Percentiles rank a stretch among this genome's conserved stretches.
Evolutionary conservation across 2,329 filamentous ascomycete species (phyloP).

Genomic region (Phaeosphaeriaceae sp.): DNA sequence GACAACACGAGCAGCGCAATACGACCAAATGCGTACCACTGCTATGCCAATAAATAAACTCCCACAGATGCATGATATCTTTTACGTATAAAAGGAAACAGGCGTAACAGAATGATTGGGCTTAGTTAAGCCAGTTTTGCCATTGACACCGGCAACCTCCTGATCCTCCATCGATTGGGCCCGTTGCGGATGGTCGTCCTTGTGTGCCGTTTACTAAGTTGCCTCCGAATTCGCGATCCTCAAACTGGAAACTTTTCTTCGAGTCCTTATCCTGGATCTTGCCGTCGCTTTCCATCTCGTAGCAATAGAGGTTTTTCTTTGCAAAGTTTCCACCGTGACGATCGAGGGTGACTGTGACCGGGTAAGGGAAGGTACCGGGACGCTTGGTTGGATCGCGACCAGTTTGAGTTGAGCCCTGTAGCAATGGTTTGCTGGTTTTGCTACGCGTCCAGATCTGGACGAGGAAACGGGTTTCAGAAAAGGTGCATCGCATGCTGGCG

Average conservation of each 20-base stretch:
- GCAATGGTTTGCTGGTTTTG: conserved; percentile 45
- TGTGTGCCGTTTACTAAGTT: conserved; percentile 58
- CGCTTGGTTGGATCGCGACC: conserved; percentile 53
- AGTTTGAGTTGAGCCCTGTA: conserved; percentile 39
- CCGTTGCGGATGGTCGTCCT: conserved; percentile 51
- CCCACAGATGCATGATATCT: conserved; percentile 14
- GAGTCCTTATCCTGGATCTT: conserved; percentile 48
- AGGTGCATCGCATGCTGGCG: conserved; percentile 62
- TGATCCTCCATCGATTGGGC: conserved; percentile 63
- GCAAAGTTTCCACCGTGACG: conserved; percentile 62
- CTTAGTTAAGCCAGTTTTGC: conserved; percentile 57
- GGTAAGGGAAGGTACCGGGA: conserved; percentile 67
- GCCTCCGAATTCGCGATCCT: conserved; percentile 60
- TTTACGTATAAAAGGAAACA: conserved; percentile 15
- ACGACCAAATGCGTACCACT: conserved; percentile 11
- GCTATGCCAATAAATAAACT: conserved; percentile 30
- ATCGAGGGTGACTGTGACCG: conserved; percentile 65
- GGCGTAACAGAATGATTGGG: not conserved
- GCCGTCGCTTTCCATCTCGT: conserved; percentile 58
- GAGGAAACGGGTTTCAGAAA: conserved; percentile 65
- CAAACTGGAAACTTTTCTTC: conserved; percentile 57
- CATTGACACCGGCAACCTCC: conserved; percentile 67
- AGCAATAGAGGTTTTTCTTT: conserved; percentile 67
- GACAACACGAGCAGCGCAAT: conserved; percentile 1
- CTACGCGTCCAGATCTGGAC: conserved; percentile 68